Conservation (phyloP, 2,329 filamentous ascomycete genomes). For the Fusarium lyarnte region DNA sequence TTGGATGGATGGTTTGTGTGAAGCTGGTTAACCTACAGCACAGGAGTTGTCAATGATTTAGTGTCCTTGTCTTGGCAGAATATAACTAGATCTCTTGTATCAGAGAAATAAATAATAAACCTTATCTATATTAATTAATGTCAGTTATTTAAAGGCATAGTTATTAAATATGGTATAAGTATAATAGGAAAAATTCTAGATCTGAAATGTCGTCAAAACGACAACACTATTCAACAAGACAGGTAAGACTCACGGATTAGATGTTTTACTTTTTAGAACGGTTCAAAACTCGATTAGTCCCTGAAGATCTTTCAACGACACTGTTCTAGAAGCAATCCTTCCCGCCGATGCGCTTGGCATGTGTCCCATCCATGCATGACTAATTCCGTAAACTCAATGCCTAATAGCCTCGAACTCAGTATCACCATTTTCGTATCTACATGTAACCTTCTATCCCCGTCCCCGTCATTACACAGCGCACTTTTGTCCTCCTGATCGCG, state of each 20-base stretch:
- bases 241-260: neutral
- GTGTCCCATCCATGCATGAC: neutral
- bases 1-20: no score
- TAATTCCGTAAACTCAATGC: neutral
- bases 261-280: neutral
- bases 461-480: neutral
- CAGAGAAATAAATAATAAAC: fast-evolving
- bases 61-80: neutral
- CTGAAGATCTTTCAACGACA: neutral
- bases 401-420: neutral
- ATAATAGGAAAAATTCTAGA: no score
- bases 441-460: neutral
- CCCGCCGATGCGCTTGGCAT: neutral
- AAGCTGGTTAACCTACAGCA: neutral
- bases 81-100: fast-evolving
- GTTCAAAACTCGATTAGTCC: neutral
- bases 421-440: neutral
- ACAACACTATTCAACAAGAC: no score
- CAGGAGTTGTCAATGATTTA: fast-evolving
- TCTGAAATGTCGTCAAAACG: no score
- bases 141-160: no score
- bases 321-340: neutral
- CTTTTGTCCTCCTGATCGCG: neutral
- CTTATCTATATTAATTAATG: fast-evolving
- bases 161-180: no score